These are phyloP conservation scores for Alternaria panax DNA, from an alignment of 2,329 filamentous ascomycete species.

Conservation along the genomic window DNA sequence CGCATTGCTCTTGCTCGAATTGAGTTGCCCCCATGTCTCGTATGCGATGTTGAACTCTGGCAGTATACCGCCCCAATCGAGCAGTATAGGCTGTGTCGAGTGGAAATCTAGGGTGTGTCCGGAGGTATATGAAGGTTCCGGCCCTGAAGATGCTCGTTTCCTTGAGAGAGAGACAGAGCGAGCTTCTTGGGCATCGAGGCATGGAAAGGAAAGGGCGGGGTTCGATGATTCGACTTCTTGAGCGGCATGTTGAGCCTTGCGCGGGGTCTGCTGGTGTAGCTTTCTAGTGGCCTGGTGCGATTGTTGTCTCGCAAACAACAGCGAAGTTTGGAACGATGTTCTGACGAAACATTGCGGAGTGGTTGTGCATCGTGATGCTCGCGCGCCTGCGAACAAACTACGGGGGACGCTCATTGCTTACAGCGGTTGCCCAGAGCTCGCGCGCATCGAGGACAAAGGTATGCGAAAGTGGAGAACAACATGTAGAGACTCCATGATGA, in stretches of 20 bases:
- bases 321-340: slow-evolving; percentile 14
- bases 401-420: slow-evolving; percentile 42
- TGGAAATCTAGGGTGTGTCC: slow-evolving; percentile 82
- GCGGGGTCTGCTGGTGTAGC: slow-evolving; percentile 41
- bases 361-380: slow-evolving; percentile 24
- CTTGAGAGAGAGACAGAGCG: slow-evolving; percentile 74
- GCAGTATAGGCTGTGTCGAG: slow-evolving; percentile 74
- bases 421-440: not conserved
- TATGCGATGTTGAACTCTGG: slow-evolving; percentile 90
- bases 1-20: slow-evolving; percentile 81
- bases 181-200: slow-evolving; percentile 52
- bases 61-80: slow-evolving; percentile 95
- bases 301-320: slow-evolving; percentile 26
- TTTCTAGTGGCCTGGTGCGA: slow-evolving; percentile 32
- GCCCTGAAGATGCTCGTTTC: slow-evolving; percentile 73
- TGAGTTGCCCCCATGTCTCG: slow-evolving; percentile 88
- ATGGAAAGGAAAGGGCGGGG: slow-evolving; percentile 52
- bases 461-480: slow-evolving; percentile 16
- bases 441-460: slow-evolving; percentile 5
- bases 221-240: slow-evolving; percentile 47
- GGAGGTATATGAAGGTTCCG: slow-evolving; percentile 92
- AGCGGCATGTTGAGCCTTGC: slow-evolving; percentile 35
- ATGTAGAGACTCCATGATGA: slow-evolving; percentile 22
- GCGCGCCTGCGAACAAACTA: slow-evolving; percentile 35
- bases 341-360: slow-evolving; percentile 12